Evolutionary conservation across 2,329 filamentous ascomycete genomes (phyloP).

Genomic region (Scolecobasidium constrictum): DNA sequence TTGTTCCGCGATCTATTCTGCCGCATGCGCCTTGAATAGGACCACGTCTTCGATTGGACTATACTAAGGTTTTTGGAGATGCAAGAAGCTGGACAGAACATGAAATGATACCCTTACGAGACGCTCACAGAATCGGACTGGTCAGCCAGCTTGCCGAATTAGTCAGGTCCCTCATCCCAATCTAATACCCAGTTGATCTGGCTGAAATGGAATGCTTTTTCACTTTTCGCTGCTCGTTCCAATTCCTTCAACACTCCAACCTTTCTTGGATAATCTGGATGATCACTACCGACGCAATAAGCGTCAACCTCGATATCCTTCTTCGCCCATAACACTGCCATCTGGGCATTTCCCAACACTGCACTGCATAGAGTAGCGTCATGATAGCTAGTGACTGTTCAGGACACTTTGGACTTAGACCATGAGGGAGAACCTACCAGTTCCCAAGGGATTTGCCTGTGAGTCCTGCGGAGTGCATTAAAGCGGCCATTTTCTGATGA

Average conservation of each 20-base stretch:
- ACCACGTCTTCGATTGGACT: too few relatives aligned
- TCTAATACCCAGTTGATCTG: conserved; percentile 1
- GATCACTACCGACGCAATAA: not conserved
- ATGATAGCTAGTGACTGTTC: not conserved
- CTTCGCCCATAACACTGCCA: not conserved
- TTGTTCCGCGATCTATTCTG: too few relatives aligned
- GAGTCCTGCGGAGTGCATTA: not conserved
- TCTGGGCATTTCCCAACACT: not conserved
- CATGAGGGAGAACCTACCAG: not conserved
- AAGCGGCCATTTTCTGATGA: not conserved
- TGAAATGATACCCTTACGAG: too few relatives aligned
- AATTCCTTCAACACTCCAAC: not conserved
- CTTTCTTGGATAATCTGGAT: not conserved
- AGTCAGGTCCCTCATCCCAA: too few relatives aligned
- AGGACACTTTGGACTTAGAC: too few relatives aligned
- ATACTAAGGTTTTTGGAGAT: too few relatives aligned
- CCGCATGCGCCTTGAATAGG: too few relatives aligned
- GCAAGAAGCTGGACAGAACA: too few relatives aligned
- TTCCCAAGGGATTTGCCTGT: not conserved
- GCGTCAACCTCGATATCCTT: not conserved
- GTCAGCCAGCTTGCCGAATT: too few relatives aligned
- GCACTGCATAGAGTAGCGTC: not conserved
- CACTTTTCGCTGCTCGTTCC: not conserved
- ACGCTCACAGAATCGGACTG: too few relatives aligned
- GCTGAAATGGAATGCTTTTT: not conserved